These are phyloP conservation scores for Narthecium ossifragum DNA, from an alignment of 106 monocot genomes.

Conservation along the genomic window DNA sequence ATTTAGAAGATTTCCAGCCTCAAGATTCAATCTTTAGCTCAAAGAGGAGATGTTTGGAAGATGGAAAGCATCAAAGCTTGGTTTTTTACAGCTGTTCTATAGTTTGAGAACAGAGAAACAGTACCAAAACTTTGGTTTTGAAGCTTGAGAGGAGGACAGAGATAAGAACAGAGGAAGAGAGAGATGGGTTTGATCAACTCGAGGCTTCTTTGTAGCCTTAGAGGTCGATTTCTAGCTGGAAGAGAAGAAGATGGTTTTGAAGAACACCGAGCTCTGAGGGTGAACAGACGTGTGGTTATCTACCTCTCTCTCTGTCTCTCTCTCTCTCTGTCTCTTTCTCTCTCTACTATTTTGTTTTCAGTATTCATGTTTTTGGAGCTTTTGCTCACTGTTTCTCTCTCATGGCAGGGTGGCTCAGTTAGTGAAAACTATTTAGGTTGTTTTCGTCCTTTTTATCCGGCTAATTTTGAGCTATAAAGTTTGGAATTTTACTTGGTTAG, in stretches of 20 bases:
- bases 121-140: too few relatives aligned
- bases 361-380: not conserved
- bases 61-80: too few relatives aligned
- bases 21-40: too few relatives aligned
- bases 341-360: not conserved
- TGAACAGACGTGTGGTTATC: slow-evolving; percentile 22
- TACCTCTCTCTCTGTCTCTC: not conserved
- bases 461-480: not conserved
- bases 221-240: too few relatives aligned
- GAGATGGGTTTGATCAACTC: not conserved
- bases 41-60: too few relatives aligned
- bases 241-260: slow-evolving; percentile 1
- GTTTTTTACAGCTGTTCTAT: too few relatives aligned
- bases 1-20: too few relatives aligned
- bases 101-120: too few relatives aligned
- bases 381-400: not conserved
- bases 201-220: too few relatives aligned
- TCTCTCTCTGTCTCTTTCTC: not conserved
- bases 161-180: slow-evolving; percentile 1
- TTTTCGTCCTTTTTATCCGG: not conserved
- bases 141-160: too few relatives aligned
- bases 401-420: too few relatives aligned
- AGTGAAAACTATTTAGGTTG: too few relatives aligned
- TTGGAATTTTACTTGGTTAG: not conserved
- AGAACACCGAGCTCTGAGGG: slow-evolving; percentile 3